Evolutionary conservation across 805 yeast species (phyloP), one percentile per base, ranked within the genome.

Genomic region (Monosporozyma yasuniensis): DNA sequence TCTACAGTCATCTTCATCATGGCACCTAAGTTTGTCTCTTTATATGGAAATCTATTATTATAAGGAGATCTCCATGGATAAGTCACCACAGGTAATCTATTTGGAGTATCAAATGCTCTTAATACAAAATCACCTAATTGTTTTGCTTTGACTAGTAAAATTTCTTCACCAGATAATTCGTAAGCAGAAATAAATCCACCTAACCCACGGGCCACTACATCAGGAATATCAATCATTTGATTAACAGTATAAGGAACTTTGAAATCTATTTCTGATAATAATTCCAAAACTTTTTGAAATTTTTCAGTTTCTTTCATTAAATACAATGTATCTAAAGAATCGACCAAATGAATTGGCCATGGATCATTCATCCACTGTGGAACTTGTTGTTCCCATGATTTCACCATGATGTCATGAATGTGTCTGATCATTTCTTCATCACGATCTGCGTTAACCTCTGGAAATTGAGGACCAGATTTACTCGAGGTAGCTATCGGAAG

Each of bases 61-160:
- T 63, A 57, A 18, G 59, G 58, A 3, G 70, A 64, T 25, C 64
- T 61, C 75, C 80, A 76, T 12, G 68, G 63, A 54, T 68, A 78
- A 48, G 66, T 70, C 19, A 76, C 55, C 9, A 75, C 50, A 3
- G 84, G 84, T 66, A 80, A 67, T 42, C 75, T 66, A 54, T 78
- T 78, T 14, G 82, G 82, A 0, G 84, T 78, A 54, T 80, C 84
- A 56, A 78, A 80, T 0, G 82, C 74, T 21, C 77, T 75, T 56
- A 79, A 56, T 32, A 78, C 60, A 48, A 78, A 66, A 46, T 75
- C 74, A 1, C 74, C 83, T 14, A 79, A 57, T 25, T 74, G 73
- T 23, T 63, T 63, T 1, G 81, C 78, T 52, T 72, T 69, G 1
- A 43, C 46, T 8, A 66, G 49, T 6, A 66, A 51, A 7, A 75